These are phyloP conservation scores for Turritis glabra DNA, from an alignment of 345 rosid genomes.

Conservation along the genomic window DNA sequence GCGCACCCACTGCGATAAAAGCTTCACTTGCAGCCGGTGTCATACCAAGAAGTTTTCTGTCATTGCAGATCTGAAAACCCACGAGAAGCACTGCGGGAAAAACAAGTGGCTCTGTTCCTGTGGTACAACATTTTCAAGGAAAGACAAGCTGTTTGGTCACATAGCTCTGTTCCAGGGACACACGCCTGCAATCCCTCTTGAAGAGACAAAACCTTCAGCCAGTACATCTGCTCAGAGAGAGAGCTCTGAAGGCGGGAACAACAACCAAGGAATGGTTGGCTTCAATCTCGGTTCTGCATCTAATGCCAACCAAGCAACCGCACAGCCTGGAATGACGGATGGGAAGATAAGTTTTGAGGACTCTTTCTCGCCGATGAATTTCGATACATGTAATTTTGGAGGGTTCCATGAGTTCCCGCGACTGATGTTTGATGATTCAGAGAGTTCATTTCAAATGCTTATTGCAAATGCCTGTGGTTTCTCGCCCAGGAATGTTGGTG, in stretches of 20 bases:
- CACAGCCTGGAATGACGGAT: constrained; percentile 44
- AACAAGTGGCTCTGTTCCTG: constrained; percentile 99
- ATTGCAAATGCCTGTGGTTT: constrained; percentile 69
- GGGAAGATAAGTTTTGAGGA: constrained; percentile 60
- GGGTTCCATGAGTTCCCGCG: constrained; percentile 85
- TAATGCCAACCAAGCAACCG: constrained; percentile 42
- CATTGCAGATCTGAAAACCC: constrained; percentile 94
- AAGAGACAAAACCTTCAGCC: constrained; percentile 53
- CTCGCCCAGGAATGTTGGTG: constrained; percentile 55
- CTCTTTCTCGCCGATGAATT: constrained; percentile 69
- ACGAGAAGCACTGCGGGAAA: constrained; percentile 97
- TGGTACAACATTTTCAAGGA: constrained; percentile 94
- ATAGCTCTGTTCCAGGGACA: constrained; percentile 96
- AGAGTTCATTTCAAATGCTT: constrained; percentile 67
- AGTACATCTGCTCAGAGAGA: constrained; percentile 48
- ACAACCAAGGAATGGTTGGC: constrained; percentile 28
- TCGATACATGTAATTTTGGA: constrained; percentile 72
- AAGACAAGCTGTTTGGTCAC: constrained; percentile 97
- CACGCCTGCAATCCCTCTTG: constrained; percentile 86
- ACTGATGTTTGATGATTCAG: constrained; percentile 76
- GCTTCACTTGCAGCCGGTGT: constrained; percentile 89
- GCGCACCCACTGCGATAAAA: constrained; percentile 95
- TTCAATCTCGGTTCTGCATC: constrained; percentile 43
- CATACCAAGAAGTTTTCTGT: constrained; percentile 93
- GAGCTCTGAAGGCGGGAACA: constrained; percentile 39